Evolutionary conservation across 768 basidiomycete genomes (phyloP), one percentile per base, ranked within the genome.

Genomic region (Lentinus brumalis): DNA sequence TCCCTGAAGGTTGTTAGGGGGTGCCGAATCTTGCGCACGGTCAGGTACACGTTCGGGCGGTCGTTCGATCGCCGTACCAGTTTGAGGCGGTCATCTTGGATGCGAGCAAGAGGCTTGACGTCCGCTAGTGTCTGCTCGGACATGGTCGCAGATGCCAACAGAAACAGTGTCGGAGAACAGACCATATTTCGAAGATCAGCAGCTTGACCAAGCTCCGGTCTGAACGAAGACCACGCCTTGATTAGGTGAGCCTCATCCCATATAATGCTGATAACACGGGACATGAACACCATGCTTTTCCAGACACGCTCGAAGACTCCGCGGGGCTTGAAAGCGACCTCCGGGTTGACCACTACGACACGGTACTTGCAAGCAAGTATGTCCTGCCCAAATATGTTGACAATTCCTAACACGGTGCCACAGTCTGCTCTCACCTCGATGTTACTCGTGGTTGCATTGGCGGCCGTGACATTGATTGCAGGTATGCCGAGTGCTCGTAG

Each of bases 231-330:
- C 79, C 79, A 79, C 47, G 71, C 65, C n/a, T 68, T 75, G 18
- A 77, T 69, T 53, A 77, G 78, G 49, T 81, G 78, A 0, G 66
- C 78, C 62, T 81, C 76, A 55, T 81, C 78, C 35, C 77, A 69
- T 7, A 71, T 68, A 14, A 77, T 57, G 60, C 67, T 66, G 11
- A 78, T 60, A 5, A 74, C 53, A 5, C 56, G 49, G 9, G 58
- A 47, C 0, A 61, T 63, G 53, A 76, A 76, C 6, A 29, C 29
- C 1, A 49, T 18, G 16, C 64, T 62, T 42, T 71, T 66, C 67
- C 61, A 70, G 3, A 74, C 57, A 4, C 41, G 49, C 29, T 68
- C 63, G 44, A 70, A 73, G 4, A 59, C 45, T 0, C 71, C 64
- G 38, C 64, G 60, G 9, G 55, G 44, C 40, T 62, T 63, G 62